These are phyloP conservation scores for Rubia tinctorum DNA, from an alignment of 305 asterid species.

Conservation along the genomic window DNA sequence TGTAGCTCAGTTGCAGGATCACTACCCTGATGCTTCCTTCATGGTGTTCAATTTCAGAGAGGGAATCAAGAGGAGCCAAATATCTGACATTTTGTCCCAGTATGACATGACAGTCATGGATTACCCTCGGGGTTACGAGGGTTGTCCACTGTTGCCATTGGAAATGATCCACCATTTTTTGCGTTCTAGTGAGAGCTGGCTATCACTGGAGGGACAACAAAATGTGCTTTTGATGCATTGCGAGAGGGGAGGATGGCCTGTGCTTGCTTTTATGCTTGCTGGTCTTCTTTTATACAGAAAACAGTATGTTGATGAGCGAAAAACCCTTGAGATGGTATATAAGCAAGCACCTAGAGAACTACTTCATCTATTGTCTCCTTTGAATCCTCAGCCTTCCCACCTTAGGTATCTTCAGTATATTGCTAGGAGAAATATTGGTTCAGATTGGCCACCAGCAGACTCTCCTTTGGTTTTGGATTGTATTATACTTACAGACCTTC, in stretches of 20 bases:
- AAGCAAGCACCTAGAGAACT: constrained; percentile 98
- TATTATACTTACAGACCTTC: constrained; percentile 67
- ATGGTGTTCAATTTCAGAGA: constrained; percentile 98
- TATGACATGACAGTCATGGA: constrained; percentile 99
- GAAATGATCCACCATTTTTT: constrained; percentile 98
- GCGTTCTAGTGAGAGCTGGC: constrained; percentile 99
- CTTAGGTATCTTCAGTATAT: constrained; percentile 94
- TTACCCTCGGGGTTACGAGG: constrained; percentile 90
- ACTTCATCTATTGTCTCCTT: constrained; percentile 88
- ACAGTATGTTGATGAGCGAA: constrained; percentile 90
- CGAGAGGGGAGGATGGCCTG: constrained; percentile 99
- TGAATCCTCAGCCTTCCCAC: constrained; percentile 98
- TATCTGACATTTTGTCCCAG: constrained; percentile 87
- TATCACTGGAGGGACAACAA: constrained; percentile 96
- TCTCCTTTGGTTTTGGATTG: constrained; percentile 83
- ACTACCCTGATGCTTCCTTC: constrained; percentile 94
- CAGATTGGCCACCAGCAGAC: constrained; percentile 96
- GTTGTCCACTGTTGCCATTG: constrained; percentile 84
- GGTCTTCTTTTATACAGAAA: constrained; percentile 92
- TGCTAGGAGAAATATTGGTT: constrained; percentile 68
- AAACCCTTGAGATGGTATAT: constrained; percentile 97
- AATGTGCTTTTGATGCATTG: constrained; percentile 97
- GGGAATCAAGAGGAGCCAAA: constrained; percentile 89
- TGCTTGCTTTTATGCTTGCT: constrained; percentile 97
- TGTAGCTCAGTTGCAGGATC: constrained; percentile 97